Evolutionary conservation across 2,329 filamentous ascomycete genomes (phyloP).

Genomic region (Pseudodiploospora longispora): DNA sequence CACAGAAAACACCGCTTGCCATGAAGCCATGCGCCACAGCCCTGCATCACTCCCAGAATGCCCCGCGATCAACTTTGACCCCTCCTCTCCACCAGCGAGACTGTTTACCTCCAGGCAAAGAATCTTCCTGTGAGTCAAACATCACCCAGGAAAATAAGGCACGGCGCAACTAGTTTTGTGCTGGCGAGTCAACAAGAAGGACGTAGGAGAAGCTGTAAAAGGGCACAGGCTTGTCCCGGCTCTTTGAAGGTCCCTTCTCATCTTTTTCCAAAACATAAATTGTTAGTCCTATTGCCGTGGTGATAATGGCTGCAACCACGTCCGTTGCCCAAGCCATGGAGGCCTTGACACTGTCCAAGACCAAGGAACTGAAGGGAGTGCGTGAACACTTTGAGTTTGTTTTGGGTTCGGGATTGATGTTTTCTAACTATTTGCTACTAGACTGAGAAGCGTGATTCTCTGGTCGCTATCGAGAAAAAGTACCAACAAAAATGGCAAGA

Average conservation of each 20-base stretch:
- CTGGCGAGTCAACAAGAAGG: constrained; percentile 7
- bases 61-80: constrained; percentile 29
- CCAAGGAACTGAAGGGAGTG: constrained; percentile 53
- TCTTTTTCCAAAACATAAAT: neutral
- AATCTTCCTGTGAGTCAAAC: constrained; percentile 24
- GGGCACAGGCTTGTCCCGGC: neutral
- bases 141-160: constrained; percentile 12
- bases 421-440: constrained; percentile 21
- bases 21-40: constrained; percentile 14
- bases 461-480: constrained; percentile 80
- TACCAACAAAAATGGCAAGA: constrained; percentile 64
- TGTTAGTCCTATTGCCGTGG: neutral
- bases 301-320: constrained; percentile 34
- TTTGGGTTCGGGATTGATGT: neutral
- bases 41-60: constrained; percentile 11
- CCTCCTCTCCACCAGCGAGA: constrained; percentile 17
- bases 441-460: constrained; percentile 80
- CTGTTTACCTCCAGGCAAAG: constrained; percentile 8
- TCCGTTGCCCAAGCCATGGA: constrained; percentile 41
- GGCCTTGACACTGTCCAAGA: constrained; percentile 46
- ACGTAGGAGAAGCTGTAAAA: constrained; percentile 3
- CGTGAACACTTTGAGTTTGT: constrained; percentile 15
- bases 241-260: neutral
- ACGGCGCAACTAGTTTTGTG: neutral
- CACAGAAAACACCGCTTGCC: constrained; percentile 18